These are phyloP conservation scores for Phoma sp. DNA, from an alignment of 2,329 filamentous ascomycete species.

Conservation along the genomic window DNA sequence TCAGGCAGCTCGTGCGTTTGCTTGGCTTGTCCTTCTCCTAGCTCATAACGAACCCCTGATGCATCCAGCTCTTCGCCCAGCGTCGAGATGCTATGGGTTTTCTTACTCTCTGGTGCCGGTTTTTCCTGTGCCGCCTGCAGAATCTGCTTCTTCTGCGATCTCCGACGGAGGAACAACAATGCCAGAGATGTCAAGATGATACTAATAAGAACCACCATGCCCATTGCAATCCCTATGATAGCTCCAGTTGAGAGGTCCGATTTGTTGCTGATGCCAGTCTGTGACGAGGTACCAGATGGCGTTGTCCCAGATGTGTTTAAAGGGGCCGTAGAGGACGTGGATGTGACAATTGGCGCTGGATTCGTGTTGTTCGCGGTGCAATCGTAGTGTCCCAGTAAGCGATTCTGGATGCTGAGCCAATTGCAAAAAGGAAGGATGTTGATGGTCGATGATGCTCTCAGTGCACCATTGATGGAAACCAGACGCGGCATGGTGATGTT, in stretches of 20 bases:
- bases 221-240: slow-evolving; percentile 18
- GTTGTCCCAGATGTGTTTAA: neutral
- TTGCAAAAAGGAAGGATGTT: slow-evolving; percentile 25
- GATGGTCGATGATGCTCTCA: slow-evolving; percentile 21
- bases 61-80: slow-evolving; percentile 20
- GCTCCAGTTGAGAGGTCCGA: slow-evolving; percentile 3
- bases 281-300: neutral
- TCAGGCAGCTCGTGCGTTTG: slow-evolving; percentile 17
- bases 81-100: slow-evolving; percentile 8
- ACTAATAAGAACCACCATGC: slow-evolving; percentile 11
- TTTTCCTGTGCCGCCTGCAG: slow-evolving; percentile 3
- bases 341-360: neutral
- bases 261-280: neutral
- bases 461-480: slow-evolving; percentile 18
- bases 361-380: slow-evolving; percentile 22
- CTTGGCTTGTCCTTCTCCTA: neutral
- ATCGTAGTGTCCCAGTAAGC: slow-evolving; percentile 22
- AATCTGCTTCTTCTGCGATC: slow-evolving; percentile 12
- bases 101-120: neutral
- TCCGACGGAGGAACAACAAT: slow-evolving; percentile 17
- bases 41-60: slow-evolving; percentile 12
- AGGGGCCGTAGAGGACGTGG: neutral
- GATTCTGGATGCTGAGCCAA: slow-evolving; percentile 10
- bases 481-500: slow-evolving; percentile 32
- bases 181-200: slow-evolving; percentile 2